A percentile compares a stretch with the other conserved stretches of the same genome.
Conservation (phyloP, 495 filamentous ascomycete genomes). For the Cryomyces minteri region DNA sequence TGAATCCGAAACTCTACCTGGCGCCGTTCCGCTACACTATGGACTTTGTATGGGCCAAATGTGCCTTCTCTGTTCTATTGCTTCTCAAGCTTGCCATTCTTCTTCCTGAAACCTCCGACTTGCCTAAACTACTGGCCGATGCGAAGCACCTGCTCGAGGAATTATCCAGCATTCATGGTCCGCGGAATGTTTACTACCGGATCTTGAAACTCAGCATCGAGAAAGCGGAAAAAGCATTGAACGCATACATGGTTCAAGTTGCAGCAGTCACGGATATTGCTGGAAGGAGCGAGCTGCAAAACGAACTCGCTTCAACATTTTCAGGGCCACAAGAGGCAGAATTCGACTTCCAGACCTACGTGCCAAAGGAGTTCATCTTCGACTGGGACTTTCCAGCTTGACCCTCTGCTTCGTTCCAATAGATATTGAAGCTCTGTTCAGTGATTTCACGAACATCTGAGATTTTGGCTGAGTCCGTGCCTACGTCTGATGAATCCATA, state of each 20-base stretch:
- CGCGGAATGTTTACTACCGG: conserved; percentile 22
- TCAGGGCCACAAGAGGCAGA: conserved; percentile 6
- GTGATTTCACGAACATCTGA: conserved; percentile 1
- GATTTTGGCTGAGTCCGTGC: neutral
- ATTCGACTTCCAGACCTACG: conserved; percentile 30
- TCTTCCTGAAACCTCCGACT: conserved; percentile 22
- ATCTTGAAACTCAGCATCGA: conserved; percentile 24
- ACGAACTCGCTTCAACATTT: neutral
- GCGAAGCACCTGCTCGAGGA: conserved; percentile 26
- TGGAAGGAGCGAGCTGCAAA: neutral
- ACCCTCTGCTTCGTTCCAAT: conserved; percentile 33
- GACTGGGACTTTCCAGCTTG: conserved; percentile 35
- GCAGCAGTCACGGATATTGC: neutral
- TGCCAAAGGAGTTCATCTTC: conserved; percentile 31
- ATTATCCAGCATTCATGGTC: conserved; percentile 20
- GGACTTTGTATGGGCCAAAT: conserved; percentile 39
- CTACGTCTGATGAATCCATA: too few species aligned
- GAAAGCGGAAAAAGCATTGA: conserved; percentile 27
- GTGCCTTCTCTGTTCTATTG: conserved; percentile 32
- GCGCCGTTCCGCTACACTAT: conserved; percentile 31
- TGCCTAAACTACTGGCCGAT: conserved; percentile 24
- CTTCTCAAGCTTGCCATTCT: conserved; percentile 31
- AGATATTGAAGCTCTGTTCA: conserved; percentile 10
- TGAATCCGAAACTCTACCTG: conserved; percentile 22
- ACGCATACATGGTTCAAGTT: conserved; percentile 16